Percentiles rank a stretch among this genome's conserved stretches.
Conservation (phyloP, 331 rosid species). For the Phaseolus coccineus region DNA sequence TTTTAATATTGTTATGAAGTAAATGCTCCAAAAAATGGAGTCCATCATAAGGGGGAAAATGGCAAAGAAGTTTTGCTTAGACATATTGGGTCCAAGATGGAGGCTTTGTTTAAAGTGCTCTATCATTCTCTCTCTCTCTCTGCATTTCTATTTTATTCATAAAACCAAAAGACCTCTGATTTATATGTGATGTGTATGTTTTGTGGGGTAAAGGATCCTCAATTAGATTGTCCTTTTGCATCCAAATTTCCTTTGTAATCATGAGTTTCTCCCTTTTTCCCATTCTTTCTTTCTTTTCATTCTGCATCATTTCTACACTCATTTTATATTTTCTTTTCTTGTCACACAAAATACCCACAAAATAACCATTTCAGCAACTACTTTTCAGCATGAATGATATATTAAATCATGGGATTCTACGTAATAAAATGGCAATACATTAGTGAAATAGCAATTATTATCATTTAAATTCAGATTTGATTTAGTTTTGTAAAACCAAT, state of each 20-base stretch:
- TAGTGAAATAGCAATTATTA: no score
- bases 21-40: constrained; percentile 44
- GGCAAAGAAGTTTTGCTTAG: constrained; percentile 48
- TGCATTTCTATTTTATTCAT: constrained; percentile 45
- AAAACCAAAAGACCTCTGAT: constrained; percentile 64
- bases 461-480: no score
- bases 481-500: no score
- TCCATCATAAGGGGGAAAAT: constrained; percentile 50
- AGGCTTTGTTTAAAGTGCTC: constrained; percentile 79
- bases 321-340: constrained; percentile 32
- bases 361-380: constrained; percentile 1
- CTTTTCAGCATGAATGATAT: constrained; percentile 14
- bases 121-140: constrained; percentile 63
- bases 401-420: no score
- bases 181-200: constrained; percentile 60
- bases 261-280: constrained; percentile 55
- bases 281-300: constrained; percentile 45
- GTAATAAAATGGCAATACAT: no score
- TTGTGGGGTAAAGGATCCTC: constrained; percentile 80
- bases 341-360: constrained; percentile 11
- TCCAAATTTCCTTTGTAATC: constrained; percentile 74
- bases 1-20: constrained; percentile 34
- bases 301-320: constrained; percentile 48
- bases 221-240: constrained; percentile 74
- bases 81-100: constrained; percentile 83